A percentile compares a stretch with the other conserved stretches of the same genome.
Conservation (phyloP, 441 rosid genomes). For the Capsella rubella region DNA sequence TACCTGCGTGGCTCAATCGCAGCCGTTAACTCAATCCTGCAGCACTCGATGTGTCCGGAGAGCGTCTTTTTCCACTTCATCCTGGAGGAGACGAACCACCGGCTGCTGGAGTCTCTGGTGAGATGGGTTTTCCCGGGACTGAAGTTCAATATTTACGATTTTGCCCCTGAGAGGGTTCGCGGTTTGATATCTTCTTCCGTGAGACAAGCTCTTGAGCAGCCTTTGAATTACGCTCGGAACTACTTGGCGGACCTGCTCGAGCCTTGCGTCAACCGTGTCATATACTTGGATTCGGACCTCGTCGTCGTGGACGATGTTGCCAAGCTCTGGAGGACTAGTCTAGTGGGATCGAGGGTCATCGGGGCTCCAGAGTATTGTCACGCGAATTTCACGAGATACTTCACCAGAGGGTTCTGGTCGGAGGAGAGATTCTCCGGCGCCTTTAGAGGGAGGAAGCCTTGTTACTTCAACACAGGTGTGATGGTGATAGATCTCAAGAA, state of each 20-base stretch:
- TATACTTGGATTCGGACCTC: constrained; percentile 85
- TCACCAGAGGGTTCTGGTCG: constrained; percentile 75
- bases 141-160: constrained; percentile 76
- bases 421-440: constrained; percentile 56
- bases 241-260: constrained; percentile 85
- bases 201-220: constrained; percentile 89
- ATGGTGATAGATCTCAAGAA: constrained; percentile 85
- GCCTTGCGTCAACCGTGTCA: constrained; percentile 75
- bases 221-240: constrained; percentile 88
- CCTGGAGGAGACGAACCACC: constrained; percentile 52
- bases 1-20: constrained; percentile 74
- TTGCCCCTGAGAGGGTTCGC: constrained; percentile 77
- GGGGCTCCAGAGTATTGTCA: constrained; percentile 95
- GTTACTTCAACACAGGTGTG: constrained; percentile 91
- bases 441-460: constrained; percentile 65
- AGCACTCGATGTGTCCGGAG: constrained; percentile 77
- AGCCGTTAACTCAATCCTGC: constrained; percentile 81
- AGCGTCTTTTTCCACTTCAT: constrained; percentile 83
- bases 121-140: constrained; percentile 77
- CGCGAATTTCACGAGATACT: constrained; percentile 84
- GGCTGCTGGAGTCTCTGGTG: constrained; percentile 64
- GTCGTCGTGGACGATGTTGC: constrained; percentile 81
- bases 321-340: constrained; percentile 69
- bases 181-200: constrained; percentile 83
- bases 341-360: constrained; percentile 59